A percentile compares a stretch with the other conserved stretches of the same genome.
Conservation (phyloP, 495 filamentous ascomycete genomes). For the Hypoxylon trugodes region DNA sequence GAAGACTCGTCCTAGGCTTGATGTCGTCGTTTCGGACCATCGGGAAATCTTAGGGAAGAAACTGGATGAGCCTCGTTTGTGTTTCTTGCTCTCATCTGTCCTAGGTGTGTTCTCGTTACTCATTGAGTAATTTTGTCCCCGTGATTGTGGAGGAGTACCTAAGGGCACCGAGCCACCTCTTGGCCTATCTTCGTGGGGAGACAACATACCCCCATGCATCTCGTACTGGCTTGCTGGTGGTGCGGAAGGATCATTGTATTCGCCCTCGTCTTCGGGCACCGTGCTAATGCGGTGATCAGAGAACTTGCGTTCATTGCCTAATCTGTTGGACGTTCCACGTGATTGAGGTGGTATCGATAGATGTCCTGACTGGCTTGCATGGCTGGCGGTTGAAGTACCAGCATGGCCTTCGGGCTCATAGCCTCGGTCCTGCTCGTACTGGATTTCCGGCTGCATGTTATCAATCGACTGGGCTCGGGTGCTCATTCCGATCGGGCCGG, state of each 20-base stretch:
- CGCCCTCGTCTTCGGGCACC: constrained; percentile 82
- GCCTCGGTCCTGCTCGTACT: constrained; percentile 67
- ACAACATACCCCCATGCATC: constrained; percentile 60
- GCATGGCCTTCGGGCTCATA: constrained; percentile 87
- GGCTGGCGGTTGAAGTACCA: constrained; percentile 75
- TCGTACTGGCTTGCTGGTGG: constrained; percentile 51
- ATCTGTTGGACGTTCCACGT: constrained; percentile 65
- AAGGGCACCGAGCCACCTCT: constrained; percentile 72
- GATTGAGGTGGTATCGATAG: constrained; percentile 73
- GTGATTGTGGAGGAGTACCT: constrained; percentile 72
- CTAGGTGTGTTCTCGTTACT: constrained; percentile 80
- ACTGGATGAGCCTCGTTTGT: constrained; percentile 87
- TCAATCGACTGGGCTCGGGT: constrained; percentile 60
- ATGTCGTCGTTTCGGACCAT: constrained; percentile 96
- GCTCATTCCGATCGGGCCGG: constrained; percentile 46
- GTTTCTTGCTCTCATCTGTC: constrained; percentile 82
- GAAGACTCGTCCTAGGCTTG: constrained; percentile 63
- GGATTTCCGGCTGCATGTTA: constrained; percentile 63
- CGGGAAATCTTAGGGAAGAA: constrained; percentile 91
- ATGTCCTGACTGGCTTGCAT: constrained; percentile 77
- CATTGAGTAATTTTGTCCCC: constrained; percentile 45
- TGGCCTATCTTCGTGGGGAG: constrained; percentile 55
- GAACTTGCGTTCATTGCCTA: constrained; percentile 68
- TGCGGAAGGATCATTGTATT: constrained; percentile 65
- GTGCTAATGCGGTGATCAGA: constrained; percentile 86